Evolutionary conservation across 495 filamentous ascomycete genomes (phyloP), one percentile per base, ranked within the genome.

Genomic region (Evansstolkia leycettana): DNA sequence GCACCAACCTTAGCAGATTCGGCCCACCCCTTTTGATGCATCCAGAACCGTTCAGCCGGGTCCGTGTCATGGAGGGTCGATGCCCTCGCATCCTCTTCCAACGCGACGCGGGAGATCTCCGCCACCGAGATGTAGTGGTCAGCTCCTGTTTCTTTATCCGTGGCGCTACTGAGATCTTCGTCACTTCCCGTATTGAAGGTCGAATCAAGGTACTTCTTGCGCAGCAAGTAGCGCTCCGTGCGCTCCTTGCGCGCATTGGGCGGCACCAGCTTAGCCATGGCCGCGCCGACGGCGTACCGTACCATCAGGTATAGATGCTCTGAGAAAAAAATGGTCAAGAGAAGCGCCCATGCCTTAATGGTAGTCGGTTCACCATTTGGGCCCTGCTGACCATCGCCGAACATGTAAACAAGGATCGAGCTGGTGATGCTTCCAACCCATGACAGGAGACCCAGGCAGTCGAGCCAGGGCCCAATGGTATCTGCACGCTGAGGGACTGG

Each of bases 381-480:
- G 0, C 73, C 74, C 2, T 72, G 42, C 5, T 69, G 69, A 20
- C 72, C 58, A 40, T 77, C 76, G 41, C 76, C 74, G 62, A 94
- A 96, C 40, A 98, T 72, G 54, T 88, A 95, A 0, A 93, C 75
- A 0, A 98, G 61, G 0, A 85, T 87, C 0, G 87, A 72, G 27
- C 78, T 82, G 12, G 84, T 87, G 41, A 96, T 67, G 46, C 78
- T 88, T 34, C 90, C 90, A 4, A 93, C 66, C 90, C 90, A 98
- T 8, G 86, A 76, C 2, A 96, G 58, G 58, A 98, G 93, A 2
- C 78, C 77, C 2, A 98, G 68, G 12, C 78, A 77, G 37, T 86
- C 78, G 8, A 98, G 70, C 90, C 90, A 98, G 1, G 90, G 88
- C 0, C 90, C 90, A 45, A 98, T 98, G 2, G 82, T 86, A 54